These are phyloP conservation scores for Citrullus mucosospermus DNA, from an alignment of 306 rosid genomes.

Conservation along the genomic window DNA sequence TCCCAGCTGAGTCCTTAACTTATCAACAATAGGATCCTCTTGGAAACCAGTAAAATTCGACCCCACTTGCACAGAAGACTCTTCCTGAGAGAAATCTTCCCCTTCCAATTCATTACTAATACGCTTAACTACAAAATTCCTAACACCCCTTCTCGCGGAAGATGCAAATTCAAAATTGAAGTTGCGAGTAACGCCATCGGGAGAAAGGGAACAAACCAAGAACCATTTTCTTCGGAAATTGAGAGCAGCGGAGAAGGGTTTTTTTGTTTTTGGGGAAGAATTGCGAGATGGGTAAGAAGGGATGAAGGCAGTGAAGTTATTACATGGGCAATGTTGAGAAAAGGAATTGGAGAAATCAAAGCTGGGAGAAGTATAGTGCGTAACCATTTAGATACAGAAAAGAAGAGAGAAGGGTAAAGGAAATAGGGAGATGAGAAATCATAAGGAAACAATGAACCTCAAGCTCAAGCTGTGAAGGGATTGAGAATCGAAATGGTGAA, in stretches of 20 bases:
- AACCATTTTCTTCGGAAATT: slow-evolving; percentile 30
- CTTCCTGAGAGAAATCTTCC: slow-evolving; percentile 21
- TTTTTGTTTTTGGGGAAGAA: slow-evolving; percentile 26
- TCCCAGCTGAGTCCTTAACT: slow-evolving; percentile 87
- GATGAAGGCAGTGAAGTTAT: slow-evolving; percentile 4
- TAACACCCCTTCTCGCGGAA: slow-evolving; percentile 29
- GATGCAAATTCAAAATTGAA: slow-evolving; percentile 24
- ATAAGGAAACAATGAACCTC: slow-evolving; percentile 7
- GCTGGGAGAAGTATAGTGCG: slow-evolving; percentile 30
- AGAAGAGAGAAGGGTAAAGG: background rate
- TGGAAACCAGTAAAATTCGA: slow-evolving; percentile 51
- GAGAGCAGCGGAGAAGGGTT: slow-evolving; percentile 14
- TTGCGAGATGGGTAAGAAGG: background rate
- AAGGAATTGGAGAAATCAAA: slow-evolving; percentile 28
- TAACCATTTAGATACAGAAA: slow-evolving; percentile 37
- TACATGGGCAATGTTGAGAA: slow-evolving; percentile 41
- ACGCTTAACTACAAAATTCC: slow-evolving; percentile 34
- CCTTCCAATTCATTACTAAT: slow-evolving; percentile 33
- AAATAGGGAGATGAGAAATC: slow-evolving; percentile 14
- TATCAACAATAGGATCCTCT: slow-evolving; percentile 86
- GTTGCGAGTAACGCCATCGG: slow-evolving; percentile 18
- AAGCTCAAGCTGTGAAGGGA: no score
- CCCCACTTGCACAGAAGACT: slow-evolving; percentile 34
- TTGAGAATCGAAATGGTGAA: background rate
- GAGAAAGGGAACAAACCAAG: slow-evolving; percentile 28